Percentiles rank a stretch among this genome's conserved stretches.
Conservation (phyloP, 2,329 filamentous ascomycete species). For the Paramyrothecium sp. region DNA sequence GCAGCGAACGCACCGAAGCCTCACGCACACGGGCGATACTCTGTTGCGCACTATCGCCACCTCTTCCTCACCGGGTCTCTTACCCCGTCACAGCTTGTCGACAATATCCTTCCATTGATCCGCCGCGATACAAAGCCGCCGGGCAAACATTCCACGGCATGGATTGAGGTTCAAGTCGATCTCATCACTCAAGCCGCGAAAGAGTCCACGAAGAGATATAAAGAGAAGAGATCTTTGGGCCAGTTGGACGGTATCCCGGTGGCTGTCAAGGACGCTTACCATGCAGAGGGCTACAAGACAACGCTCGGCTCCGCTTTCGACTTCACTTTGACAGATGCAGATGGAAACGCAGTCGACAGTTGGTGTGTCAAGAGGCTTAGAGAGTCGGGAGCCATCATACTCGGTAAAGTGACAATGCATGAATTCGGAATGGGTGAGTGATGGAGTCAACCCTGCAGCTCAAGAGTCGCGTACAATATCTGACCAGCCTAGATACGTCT, state of each 20-base stretch:
- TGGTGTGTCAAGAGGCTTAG: constrained; percentile 72
- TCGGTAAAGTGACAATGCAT: constrained; percentile 76
- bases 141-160: constrained; percentile 40
- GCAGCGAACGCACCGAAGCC: too few relatives aligned
- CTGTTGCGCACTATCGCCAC: constrained; percentile 41
- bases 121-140: constrained; percentile 33
- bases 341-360: constrained; percentile 46
- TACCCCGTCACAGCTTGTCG: constrained; percentile 44
- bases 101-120: constrained; percentile 44
- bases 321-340: constrained; percentile 46
- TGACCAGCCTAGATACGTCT: constrained; percentile 58
- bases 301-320: constrained; percentile 62
- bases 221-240: constrained; percentile 56
- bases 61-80: constrained; percentile 42
- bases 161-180: constrained; percentile 41
- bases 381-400: constrained; percentile 67
- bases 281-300: constrained; percentile 69
- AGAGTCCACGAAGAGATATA: constrained; percentile 44
- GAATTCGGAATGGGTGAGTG: constrained; percentile 66
- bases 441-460: too few relatives aligned
- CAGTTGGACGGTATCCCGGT: constrained; percentile 72
- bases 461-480: too few relatives aligned
- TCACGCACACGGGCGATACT: constrained; percentile 40
- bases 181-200: constrained; percentile 40
- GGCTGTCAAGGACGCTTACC: constrained; percentile 74